phyloP scores from a whole-genome alignment of 192 early-diverging fungal species.

The Rhizoclosmatium sp. region DNA sequence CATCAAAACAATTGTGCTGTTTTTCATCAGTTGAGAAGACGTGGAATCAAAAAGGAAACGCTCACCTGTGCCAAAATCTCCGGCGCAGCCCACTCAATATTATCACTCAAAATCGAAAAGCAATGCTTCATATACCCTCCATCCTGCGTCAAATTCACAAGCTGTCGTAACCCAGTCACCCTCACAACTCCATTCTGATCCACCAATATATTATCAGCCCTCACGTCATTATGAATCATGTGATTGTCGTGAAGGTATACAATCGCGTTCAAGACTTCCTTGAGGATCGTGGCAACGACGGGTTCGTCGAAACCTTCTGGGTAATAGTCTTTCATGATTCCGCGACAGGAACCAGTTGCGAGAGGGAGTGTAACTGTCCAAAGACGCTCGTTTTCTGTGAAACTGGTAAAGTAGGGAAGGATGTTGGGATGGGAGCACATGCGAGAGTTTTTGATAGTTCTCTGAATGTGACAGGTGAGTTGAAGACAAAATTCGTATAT shows the following conservation, averaged over 20 bases:
- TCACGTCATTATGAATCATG: conserved; percentile 71
- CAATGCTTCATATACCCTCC: conserved; percentile 52
- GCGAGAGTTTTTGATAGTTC: conserved; percentile 54
- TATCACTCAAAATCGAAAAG: conserved; percentile 65
- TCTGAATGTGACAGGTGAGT: conserved; percentile 28
- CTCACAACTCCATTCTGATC: conserved; percentile 59
- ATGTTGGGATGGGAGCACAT: conserved; percentile 60
- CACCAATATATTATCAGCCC: conserved; percentile 66
- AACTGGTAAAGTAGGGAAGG: conserved; percentile 60
- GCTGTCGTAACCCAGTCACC: conserved; percentile 62
- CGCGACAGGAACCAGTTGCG: conserved; percentile 55
- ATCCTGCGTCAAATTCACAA: conserved; percentile 48
- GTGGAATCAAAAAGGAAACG: not conserved
- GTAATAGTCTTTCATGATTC: conserved; percentile 58
- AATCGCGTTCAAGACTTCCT: conserved; percentile 60
- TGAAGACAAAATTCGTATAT: too few species aligned
- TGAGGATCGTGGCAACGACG: conserved; percentile 60
- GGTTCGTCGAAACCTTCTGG: conserved; percentile 57
- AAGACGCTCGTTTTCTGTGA: conserved; percentile 62
- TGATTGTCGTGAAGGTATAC: conserved; percentile 64
- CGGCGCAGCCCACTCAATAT: conserved; percentile 67
- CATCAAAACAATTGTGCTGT: conserved; percentile 42
- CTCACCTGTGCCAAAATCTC: conserved; percentile 65
- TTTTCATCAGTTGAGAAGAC: too few species aligned
- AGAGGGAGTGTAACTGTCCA: conserved; percentile 68